These are phyloP conservation scores for Isabelozyma rhagii DNA, from an alignment of 805 yeast genomes.

Conservation along the genomic window DNA sequence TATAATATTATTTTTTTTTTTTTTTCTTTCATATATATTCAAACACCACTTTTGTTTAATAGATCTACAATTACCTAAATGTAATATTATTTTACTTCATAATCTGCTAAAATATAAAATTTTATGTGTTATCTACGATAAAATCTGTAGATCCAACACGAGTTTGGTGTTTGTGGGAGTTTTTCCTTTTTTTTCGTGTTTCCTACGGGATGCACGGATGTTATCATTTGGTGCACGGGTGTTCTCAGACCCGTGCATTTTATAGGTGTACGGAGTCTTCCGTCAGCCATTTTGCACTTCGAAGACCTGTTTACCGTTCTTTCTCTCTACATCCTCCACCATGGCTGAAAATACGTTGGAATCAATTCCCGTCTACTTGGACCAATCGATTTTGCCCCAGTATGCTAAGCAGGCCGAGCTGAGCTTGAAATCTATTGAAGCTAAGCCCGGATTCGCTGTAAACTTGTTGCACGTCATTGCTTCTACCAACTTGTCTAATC, in stretches of 20 bases:
- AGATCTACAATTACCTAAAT: not conserved
- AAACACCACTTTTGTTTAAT: not conserved
- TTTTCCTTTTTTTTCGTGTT: not conserved
- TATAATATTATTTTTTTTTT: no score
- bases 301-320: not conserved
- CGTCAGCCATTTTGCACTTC: no score
- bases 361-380: conserved; percentile 51
- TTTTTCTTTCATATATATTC: no score
- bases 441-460: conserved; percentile 69
- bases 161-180: no score
- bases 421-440: conserved; percentile 60
- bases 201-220: no score
- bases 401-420: conserved; percentile 68
- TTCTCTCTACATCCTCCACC: conserved; percentile 29
- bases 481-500: conserved; percentile 45
- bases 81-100: no score
- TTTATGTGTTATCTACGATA: not conserved
- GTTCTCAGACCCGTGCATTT: no score
- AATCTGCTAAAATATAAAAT: not conserved
- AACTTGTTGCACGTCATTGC: conserved; percentile 77
- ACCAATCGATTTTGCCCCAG: conserved; percentile 62
- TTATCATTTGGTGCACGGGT: no score
- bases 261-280: no score
- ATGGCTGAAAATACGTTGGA: conserved; percentile 41
- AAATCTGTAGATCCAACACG: no score